Conservation (phyloP, 495 filamentous ascomycete species). For the Chlorociboria aeruginascens region DNA sequence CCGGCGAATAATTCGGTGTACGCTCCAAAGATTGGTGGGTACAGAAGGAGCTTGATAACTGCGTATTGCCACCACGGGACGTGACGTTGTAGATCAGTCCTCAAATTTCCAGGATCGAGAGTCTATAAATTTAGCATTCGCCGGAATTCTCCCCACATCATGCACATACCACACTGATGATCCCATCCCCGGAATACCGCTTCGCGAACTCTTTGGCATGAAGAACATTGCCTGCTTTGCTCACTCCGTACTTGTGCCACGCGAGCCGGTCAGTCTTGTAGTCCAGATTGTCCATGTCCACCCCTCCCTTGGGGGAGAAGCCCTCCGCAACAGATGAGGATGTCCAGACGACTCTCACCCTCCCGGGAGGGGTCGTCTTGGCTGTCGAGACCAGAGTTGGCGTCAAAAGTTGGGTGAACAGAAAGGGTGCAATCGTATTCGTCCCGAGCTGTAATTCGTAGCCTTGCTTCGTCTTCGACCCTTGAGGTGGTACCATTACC, state of each 20-base stretch:
- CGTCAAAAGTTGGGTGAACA: slow-evolving; percentile 32
- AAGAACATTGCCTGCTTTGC: slow-evolving; percentile 29
- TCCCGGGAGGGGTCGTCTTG: slow-evolving; percentile 19
- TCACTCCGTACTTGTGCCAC: slow-evolving; percentile 24
- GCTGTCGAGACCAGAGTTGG: slow-evolving; percentile 28
- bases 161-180: slow-evolving; percentile 19
- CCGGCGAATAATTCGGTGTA: slow-evolving; percentile 32
- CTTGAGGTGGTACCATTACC: slow-evolving; percentile 43
- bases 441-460: slow-evolving; percentile 31
- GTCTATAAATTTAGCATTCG: slow-evolving; percentile 1
- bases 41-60: slow-evolving; percentile 16
- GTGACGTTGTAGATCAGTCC: slow-evolving; percentile 29
- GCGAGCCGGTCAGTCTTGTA: slow-evolving; percentile 12
- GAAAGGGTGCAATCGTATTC: slow-evolving; percentile 30
- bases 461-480: slow-evolving; percentile 17
- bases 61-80: not conserved
- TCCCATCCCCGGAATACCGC: slow-evolving; percentile 16
- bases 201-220: slow-evolving; percentile 25
- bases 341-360: slow-evolving; percentile 34
- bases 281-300: slow-evolving; percentile 24
- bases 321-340: slow-evolving; percentile 21
- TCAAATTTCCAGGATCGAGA: slow-evolving; percentile 32
- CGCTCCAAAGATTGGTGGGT: slow-evolving; percentile 26
- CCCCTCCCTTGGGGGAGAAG: slow-evolving; percentile 19
- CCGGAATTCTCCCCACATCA: not conserved